A percentile compares a stretch with the other conserved stretches of the same genome.
phyloP scores from a whole-genome alignment of 768 basidiomycete species.

The Kwoniella mangroviensis region DNA sequence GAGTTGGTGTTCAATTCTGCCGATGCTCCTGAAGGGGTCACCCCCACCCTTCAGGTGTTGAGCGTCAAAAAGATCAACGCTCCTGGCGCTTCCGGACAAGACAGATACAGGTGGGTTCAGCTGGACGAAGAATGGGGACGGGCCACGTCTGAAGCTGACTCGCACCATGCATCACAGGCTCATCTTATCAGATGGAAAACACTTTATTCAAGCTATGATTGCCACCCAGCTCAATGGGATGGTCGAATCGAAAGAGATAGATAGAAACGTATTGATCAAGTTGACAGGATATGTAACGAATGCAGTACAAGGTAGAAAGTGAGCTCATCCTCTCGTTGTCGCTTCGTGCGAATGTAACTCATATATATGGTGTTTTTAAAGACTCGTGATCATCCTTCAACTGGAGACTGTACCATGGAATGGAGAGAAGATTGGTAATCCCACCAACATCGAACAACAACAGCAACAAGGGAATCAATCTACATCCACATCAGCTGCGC shows the following conservation, averaged over 20 bases:
- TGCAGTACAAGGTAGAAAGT: conserved; percentile 82
- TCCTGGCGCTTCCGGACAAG: conserved; percentile 56
- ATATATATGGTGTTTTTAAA: conserved; percentile 49
- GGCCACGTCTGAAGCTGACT: conserved; percentile 13
- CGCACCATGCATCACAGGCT: conserved; percentile 49
- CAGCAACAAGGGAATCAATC: conserved; percentile 59
- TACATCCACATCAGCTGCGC: conserved; percentile 47
- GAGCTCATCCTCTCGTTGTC: conserved; percentile 40
- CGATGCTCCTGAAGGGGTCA: conserved; percentile 39
- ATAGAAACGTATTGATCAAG: conserved; percentile 70
- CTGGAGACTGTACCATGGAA: conserved; percentile 33
- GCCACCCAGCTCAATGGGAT: conserved; percentile 84
- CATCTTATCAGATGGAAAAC: conserved; percentile 84
- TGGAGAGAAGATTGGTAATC: conserved; percentile 77
- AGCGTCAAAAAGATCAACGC: conserved; percentile 75
- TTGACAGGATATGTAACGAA: conserved; percentile 81
- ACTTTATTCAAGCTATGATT: conserved; percentile 91
- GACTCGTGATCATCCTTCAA: conserved; percentile 79
- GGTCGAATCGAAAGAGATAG: conserved; percentile 68
- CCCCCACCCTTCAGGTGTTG: conserved; percentile 74
- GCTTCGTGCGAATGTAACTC: not conserved
- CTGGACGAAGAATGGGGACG: not conserved
- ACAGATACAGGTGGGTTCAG: conserved; percentile 55
- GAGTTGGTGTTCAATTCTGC: conserved; percentile 37
- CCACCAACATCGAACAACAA: conserved; percentile 57